Evolutionary conservation across 192 early-diverging fungal species (phyloP).

Genomic region (Backusella circina): DNA sequence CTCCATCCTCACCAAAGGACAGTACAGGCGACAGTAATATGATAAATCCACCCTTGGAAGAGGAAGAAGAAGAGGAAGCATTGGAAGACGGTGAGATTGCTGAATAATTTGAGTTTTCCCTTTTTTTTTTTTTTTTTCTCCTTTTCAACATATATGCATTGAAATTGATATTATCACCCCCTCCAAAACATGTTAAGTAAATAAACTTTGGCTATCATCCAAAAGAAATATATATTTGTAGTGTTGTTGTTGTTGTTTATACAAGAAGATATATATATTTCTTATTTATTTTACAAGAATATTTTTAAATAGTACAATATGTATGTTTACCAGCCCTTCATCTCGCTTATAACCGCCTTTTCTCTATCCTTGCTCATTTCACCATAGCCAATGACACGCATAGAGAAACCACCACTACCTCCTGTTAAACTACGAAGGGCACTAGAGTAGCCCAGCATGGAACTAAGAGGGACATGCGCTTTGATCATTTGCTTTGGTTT

Average conservation of each 20-base stretch:
- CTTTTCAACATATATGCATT: not conserved
- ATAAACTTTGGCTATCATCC: not conserved
- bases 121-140: not conserved
- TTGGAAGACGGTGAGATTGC: conserved; percentile 32
- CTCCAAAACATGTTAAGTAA: not conserved
- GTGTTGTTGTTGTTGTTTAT: not conserved
- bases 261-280: not conserved
- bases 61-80: conserved; percentile 9
- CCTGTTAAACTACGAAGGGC: conserved; percentile 82
- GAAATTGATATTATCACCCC: not conserved
- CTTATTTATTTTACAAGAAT: not conserved
- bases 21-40: not conserved
- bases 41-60: not conserved
- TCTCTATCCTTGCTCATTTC: conserved; percentile 71
- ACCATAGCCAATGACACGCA: conserved; percentile 83
- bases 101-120: not conserved
- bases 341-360: conserved; percentile 62
- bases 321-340: conserved; percentile 29
- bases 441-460: conserved; percentile 84
- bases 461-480: conserved; percentile 70
- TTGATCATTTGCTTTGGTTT: conserved; percentile 43
- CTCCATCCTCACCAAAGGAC: not conserved
- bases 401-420: conserved; percentile 79
- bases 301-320: not conserved
- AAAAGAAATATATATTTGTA: not conserved